These are phyloP conservation scores for Scheffersomyces illinoinensis DNA, from an alignment of 1,139 yeast genomes.

Conservation along the genomic window DNA sequence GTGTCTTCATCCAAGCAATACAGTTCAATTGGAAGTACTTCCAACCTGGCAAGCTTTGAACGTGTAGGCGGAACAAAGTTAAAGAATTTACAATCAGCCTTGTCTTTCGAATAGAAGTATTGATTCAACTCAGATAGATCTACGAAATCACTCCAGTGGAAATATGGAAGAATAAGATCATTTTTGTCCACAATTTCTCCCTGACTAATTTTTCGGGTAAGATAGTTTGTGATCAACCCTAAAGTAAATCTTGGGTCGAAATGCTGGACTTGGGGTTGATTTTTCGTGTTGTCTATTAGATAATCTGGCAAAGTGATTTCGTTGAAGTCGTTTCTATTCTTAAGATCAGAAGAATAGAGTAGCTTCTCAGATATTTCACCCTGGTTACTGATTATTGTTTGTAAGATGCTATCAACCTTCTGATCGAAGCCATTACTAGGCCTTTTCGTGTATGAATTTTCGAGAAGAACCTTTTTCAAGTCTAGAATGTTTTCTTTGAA, in stretches of 20 bases:
- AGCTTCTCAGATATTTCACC: background rate
- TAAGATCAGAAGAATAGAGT: slow-evolving; percentile 1
- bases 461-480: slow-evolving; percentile 3
- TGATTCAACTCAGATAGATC: slow-evolving; percentile 28
- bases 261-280: slow-evolving; percentile 16
- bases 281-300: slow-evolving; percentile 9
- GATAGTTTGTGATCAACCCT: slow-evolving; percentile 23
- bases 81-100: slow-evolving; percentile 22
- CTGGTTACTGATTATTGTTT: background rate
- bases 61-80: slow-evolving; percentile 18
- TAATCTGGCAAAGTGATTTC: slow-evolving; percentile 6
- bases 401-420: slow-evolving; percentile 2
- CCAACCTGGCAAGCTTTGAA: background rate
- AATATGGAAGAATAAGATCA: slow-evolving; percentile 20
- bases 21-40: background rate
- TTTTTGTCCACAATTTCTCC: background rate
- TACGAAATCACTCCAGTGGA: slow-evolving; percentile 41
- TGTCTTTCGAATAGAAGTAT: slow-evolving; percentile 15
- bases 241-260: slow-evolving; percentile 38
- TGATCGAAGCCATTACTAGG: slow-evolving; percentile 4
- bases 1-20: slow-evolving; percentile 33
- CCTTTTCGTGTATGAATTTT: slow-evolving; percentile 1
- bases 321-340: slow-evolving; percentile 8
- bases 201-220: slow-evolving; percentile 8
- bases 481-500: slow-evolving; percentile 3